Conservation (phyloP, 768 basidiomycete species). For the Leccinellum rugosiceps region DNA sequence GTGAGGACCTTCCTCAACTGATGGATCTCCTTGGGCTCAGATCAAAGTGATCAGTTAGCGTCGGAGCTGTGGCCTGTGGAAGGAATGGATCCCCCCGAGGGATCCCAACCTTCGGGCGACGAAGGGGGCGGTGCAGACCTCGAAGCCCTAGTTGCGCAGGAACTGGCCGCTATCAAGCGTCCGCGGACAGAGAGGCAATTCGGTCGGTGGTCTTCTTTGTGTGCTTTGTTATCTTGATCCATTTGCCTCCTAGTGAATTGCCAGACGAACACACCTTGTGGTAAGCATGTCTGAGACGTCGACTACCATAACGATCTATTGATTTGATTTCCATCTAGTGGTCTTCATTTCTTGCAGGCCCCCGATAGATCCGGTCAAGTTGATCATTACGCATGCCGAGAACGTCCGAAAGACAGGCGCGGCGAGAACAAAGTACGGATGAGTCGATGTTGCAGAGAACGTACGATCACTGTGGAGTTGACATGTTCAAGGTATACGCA, state of each 20-base stretch:
- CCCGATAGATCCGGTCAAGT: constrained; percentile 71
- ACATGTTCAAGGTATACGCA: constrained; percentile 53
- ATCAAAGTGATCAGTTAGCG: constrained; percentile 50
- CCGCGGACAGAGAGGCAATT: constrained; percentile 63
- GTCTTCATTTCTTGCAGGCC: constrained; percentile 77
- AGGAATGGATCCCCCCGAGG: constrained; percentile 23
- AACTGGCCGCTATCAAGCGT: constrained; percentile 67
- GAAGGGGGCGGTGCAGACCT: constrained; percentile 48
- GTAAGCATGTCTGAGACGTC: constrained; percentile 34
- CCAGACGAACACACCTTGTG: constrained; percentile 76
- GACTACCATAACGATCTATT: neutral
- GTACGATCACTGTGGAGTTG: neutral
- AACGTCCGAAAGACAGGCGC: constrained; percentile 60
- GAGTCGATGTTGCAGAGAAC: neutral
- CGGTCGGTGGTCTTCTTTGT: constrained; percentile 38
- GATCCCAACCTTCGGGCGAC: constrained; percentile 29
- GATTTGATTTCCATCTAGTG: constrained; percentile 40
- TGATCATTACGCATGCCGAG: constrained; percentile 62
- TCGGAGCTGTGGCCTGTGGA: constrained; percentile 65
- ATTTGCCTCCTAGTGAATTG: constrained; percentile 54
- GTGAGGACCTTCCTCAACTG: constrained; percentile 41
- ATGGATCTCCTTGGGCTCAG: neutral
- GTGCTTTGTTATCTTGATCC: neutral
- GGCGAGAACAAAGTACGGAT: constrained; percentile 57
- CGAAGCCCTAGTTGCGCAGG: constrained; percentile 69